Percentiles rank a stretch among this genome's conserved stretches.
These are phyloP conservation scores for Talaromyces trachyspermus DNA, from an alignment of 495 filamentous ascomycete species.

Conservation along the genomic window DNA sequence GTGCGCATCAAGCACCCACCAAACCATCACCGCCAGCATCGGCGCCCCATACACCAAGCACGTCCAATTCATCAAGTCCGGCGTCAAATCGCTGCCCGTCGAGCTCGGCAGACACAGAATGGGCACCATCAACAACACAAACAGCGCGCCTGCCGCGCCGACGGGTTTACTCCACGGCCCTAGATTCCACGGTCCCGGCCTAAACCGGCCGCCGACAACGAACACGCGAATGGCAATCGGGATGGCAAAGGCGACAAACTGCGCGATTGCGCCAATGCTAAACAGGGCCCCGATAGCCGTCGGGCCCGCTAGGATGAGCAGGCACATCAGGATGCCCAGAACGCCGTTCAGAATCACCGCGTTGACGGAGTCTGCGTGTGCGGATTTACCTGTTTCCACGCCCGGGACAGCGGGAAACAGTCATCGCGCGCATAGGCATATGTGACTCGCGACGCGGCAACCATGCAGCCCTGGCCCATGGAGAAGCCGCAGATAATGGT, in stretches of 20 bases:
- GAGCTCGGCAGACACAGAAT: constrained; percentile 64
- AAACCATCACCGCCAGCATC: constrained; percentile 54
- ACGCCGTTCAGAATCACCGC: constrained; percentile 66
- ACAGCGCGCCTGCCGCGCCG: constrained; percentile 52
- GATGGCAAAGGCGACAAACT: constrained; percentile 66
- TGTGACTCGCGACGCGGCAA: constrained; percentile 69
- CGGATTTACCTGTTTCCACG: constrained; percentile 60
- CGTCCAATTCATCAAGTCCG: constrained; percentile 68
- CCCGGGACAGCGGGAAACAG: constrained; percentile 59
- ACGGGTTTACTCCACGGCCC: constrained; percentile 55
- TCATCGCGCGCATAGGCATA: constrained; percentile 77
- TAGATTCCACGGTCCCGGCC: constrained; percentile 67
- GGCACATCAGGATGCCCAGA: constrained; percentile 56
- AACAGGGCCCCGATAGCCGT: constrained; percentile 68
- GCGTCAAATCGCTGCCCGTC: constrained; percentile 49
- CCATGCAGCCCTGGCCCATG: constrained; percentile 82
- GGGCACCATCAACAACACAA: constrained; percentile 66
- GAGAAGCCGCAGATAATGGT: constrained; percentile 72
- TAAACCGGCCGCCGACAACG: constrained; percentile 64
- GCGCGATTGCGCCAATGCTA: constrained; percentile 67
- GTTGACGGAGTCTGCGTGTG: constrained; percentile 68
- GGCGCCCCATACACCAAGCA: constrained; percentile 65
- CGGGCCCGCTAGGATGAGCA: constrained; percentile 62
- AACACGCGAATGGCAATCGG: constrained; percentile 70
- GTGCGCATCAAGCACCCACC: constrained; percentile 63